Conservation (phyloP, 805 yeast species). For the Wickerhamomyces sydowiorum region DNA sequence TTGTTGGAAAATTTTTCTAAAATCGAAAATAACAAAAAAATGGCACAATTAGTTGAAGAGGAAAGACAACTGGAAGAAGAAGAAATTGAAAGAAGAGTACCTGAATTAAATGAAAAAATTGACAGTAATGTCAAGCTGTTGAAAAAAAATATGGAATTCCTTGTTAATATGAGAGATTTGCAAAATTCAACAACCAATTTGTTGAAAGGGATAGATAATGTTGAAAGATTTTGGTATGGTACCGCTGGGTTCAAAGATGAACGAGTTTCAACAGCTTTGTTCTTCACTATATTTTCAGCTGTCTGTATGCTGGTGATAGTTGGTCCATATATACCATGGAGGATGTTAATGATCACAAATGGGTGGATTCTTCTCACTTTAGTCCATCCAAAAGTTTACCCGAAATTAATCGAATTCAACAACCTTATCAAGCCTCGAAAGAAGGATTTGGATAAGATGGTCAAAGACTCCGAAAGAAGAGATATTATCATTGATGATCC, state of each 20-base stretch:
- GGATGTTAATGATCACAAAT: slow-evolving; percentile 42
- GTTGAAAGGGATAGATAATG: slow-evolving; percentile 40
- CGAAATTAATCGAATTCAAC: slow-evolving; percentile 20
- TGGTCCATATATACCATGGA: slow-evolving; percentile 60
- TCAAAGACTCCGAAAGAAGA: slow-evolving; percentile 32
- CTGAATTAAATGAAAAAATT: slow-evolving; percentile 19
- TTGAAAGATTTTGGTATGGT: slow-evolving; percentile 52
- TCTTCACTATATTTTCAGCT: slow-evolving; percentile 33
- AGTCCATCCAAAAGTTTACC: slow-evolving; percentile 54
- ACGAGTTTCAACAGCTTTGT: slow-evolving; percentile 54
- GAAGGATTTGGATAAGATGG: slow-evolving; percentile 24
- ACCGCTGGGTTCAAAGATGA: slow-evolving; percentile 72
- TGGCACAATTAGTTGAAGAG: slow-evolving; percentile 9
- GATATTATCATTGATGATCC: slow-evolving; percentile 67
- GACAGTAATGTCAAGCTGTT: slow-evolving; percentile 16
- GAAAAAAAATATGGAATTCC: slow-evolving; percentile 33
- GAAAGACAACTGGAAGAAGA: slow-evolving; percentile 4
- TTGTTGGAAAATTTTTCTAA: slow-evolving; percentile 36
- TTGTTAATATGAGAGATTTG: slow-evolving; percentile 64
- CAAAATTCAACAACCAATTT: slow-evolving; percentile 59
- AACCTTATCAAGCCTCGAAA: slow-evolving; percentile 21
- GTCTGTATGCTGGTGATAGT: slow-evolving; percentile 36
- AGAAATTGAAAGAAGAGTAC: slow-evolving; percentile 11
- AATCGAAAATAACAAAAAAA: slow-evolving; percentile 28
- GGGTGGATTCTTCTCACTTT: slow-evolving; percentile 52